Evolutionary conservation across 2,329 filamentous ascomycete genomes (phyloP), one percentile per base, ranked within the genome.

Genomic region (Diaporthe australafricana): DNA sequence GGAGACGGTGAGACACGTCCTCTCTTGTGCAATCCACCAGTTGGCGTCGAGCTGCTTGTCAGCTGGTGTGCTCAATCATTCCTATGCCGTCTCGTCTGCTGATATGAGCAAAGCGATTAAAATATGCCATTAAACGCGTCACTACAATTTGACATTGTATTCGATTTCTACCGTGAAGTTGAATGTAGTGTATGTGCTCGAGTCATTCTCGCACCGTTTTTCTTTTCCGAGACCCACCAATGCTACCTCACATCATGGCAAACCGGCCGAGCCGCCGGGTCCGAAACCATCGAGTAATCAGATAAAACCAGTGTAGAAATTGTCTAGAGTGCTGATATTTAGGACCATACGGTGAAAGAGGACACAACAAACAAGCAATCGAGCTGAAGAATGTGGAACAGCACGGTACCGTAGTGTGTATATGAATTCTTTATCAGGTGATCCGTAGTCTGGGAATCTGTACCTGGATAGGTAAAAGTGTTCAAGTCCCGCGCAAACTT

Each of bases 1-100:
- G 40, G 27, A 60, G 35, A 60, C 56, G 38, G 56, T 60, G 56
- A 45, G 56, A 57, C 32, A 40, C 12, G 22, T n/a, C n/a, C 35
- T n/a, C 40, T 35, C 55, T 17, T 57, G 55, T 57, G n/a, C 55
- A 22, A 57, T 57, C 55, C 35, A 57, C 55, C 32, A 25, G 32
- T 20, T n/a, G n/a, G 9, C 52, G 22, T 38, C n/a, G 30, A 20
- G 30, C 3, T 20, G 20, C 14, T 27, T 4, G n/a, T 14, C n/a
- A n/a, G n/a, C n/a, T n/a, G n/a, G n/a, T 16, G 35, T 42, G 55
- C 55, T 60, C n/a, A 25, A 60, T n/a, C 3, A 20, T 20, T 60
- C n/a, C n/a, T n/a, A n/a, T n/a, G n/a, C n/a, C n/a, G n/a, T n/a
- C n/a, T n/a, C n/a, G n/a, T n/a, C n/a, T 47, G 7, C 42, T 42